Percentiles rank a stretch among this genome's conserved stretches.
phyloP scores from a whole-genome alignment of 1,284 basidiomycete genomes.

The Apiotrichum gamsii region DNA sequence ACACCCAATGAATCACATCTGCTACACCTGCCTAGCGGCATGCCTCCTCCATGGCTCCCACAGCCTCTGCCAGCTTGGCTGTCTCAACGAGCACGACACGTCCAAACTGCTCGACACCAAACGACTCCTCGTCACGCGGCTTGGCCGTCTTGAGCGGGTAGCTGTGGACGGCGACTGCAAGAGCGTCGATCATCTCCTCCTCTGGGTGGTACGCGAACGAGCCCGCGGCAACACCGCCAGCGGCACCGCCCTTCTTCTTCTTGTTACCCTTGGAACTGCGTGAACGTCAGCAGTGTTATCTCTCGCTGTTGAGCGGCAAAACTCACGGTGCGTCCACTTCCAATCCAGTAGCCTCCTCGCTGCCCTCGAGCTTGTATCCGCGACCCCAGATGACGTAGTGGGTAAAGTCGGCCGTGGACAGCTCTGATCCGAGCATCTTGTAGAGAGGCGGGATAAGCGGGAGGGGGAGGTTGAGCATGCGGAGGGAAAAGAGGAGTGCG shows the following conservation, averaged over 20 bases:
- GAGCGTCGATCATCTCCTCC: slow-evolving; percentile 68
- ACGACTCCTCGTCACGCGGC: slow-evolving; percentile 62
- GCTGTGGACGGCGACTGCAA: slow-evolving; percentile 58
- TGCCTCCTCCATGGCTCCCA: slow-evolving; percentile 46
- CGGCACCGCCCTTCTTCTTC: slow-evolving; percentile 42
- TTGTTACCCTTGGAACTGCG: slow-evolving; percentile 7
- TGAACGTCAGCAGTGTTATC: too few relatives aligned
- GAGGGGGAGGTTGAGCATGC: slow-evolving; percentile 86
- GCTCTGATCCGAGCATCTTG: slow-evolving; percentile 71
- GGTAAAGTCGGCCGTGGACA: slow-evolving; percentile 51
- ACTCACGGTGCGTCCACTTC: slow-evolving; percentile 35
- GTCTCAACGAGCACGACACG: slow-evolving; percentile 63
- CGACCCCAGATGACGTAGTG: slow-evolving; percentile 45
- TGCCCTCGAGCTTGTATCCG: slow-evolving; percentile 44
- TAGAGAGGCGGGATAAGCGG: slow-evolving; percentile 86
- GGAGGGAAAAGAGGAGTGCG: slow-evolving; percentile 74
- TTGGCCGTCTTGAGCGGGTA: slow-evolving; percentile 61
- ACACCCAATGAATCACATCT: too few relatives aligned
- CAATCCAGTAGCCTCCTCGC: slow-evolving; percentile 37
- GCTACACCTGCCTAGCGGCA: too few relatives aligned
- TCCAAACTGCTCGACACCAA: slow-evolving; percentile 72
- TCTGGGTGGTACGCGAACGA: slow-evolving; percentile 75
- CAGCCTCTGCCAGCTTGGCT: slow-evolving; percentile 37
- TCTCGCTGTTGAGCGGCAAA: too few relatives aligned
- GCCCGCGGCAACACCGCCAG: slow-evolving; percentile 32